phyloP scores from a whole-genome alignment of 106 monocot species.

The Agapanthus africanus region DNA sequence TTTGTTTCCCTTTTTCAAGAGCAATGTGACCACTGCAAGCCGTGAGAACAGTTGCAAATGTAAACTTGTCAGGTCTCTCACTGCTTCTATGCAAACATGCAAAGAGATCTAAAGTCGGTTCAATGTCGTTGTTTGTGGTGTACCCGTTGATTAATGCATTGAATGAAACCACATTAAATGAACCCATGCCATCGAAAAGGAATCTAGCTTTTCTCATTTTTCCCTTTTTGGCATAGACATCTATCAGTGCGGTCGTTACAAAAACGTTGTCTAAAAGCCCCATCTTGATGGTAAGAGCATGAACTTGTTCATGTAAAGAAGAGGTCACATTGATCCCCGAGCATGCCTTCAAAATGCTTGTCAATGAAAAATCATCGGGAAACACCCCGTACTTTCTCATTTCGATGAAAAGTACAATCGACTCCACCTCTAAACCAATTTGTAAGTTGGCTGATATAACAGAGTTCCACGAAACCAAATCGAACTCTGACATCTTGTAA shows the following conservation, averaged over 20 bases:
- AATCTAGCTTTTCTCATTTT: constrained; percentile 33
- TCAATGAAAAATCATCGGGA: constrained; percentile 55
- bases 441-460: constrained; percentile 45
- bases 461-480: constrained; percentile 75
- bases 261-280: constrained; percentile 37
- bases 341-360: constrained; percentile 48
- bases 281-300: constrained; percentile 31
- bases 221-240: constrained; percentile 51
- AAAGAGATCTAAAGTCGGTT: constrained; percentile 37
- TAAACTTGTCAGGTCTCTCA: constrained; percentile 30
- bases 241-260: constrained; percentile 51
- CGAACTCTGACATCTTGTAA: constrained; percentile 36
- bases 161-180: constrained; percentile 45
- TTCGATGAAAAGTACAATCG: constrained; percentile 30
- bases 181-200: constrained; percentile 25
- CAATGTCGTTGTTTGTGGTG: constrained; percentile 16
- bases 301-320: constrained; percentile 40
- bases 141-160: constrained; percentile 68
- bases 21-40: constrained; percentile 49
- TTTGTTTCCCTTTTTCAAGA: constrained; percentile 38
- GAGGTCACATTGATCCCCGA: neutral
- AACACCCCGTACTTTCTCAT: constrained; percentile 30
- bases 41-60: constrained; percentile 50
- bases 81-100: constrained; percentile 17
- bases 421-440: constrained; percentile 24